These are phyloP conservation scores for Ilex aquifolium DNA, from an alignment of 257 asterid genomes.

Conservation along the genomic window DNA sequence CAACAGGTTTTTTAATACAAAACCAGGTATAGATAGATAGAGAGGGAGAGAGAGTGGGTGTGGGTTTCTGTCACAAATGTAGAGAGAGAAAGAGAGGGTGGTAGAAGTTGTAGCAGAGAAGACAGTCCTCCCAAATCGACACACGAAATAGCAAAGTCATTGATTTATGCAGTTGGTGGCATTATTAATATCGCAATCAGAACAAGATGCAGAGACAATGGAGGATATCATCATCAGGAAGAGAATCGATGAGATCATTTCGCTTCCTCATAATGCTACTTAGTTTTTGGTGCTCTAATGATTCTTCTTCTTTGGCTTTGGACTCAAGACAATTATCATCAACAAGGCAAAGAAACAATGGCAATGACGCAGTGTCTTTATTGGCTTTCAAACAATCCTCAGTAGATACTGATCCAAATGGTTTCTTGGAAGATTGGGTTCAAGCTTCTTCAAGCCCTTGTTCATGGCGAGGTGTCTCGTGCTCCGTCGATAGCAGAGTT, in stretches of 20 bases:
- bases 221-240: background rate
- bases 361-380: constrained; percentile 18
- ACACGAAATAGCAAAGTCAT: no score
- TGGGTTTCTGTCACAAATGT: no score
- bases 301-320: constrained; percentile 4
- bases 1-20: no score
- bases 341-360: constrained; percentile 2
- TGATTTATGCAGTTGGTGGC: no score
- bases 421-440: constrained; percentile 53
- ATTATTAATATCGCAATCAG: no score
- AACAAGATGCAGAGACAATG: no score
- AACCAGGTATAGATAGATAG: no score
- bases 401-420: constrained; percentile 53
- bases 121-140: no score
- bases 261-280: constrained; percentile 30
- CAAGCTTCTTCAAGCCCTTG: constrained; percentile 55
- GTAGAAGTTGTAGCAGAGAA: background rate
- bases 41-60: no score
- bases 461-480: constrained; percentile 66
- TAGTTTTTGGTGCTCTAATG: constrained; percentile 29
- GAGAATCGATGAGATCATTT: constrained; percentile 21
- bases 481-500: constrained; percentile 54
- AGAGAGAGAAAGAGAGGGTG: no score
- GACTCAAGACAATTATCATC: background rate
- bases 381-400: constrained; percentile 66